Evolutionary conservation across 257 asterid species (phyloP).

Genomic region (Anisodus tanguticus): DNA sequence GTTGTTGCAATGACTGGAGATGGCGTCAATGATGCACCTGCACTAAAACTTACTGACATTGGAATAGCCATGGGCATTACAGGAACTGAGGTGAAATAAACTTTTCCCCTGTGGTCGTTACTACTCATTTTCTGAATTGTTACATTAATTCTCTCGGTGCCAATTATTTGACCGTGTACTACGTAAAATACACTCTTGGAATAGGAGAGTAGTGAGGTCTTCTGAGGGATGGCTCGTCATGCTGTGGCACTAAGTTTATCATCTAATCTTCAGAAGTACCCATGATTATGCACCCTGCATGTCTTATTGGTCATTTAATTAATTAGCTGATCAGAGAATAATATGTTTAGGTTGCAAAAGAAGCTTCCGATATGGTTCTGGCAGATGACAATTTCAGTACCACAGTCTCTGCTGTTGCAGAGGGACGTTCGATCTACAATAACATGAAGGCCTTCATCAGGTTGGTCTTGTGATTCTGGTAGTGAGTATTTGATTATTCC

Average conservation of each 20-base stretch:
- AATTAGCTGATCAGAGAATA: conserved; percentile 11
- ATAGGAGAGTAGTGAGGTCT: background rate
- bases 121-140: conserved; percentile 12
- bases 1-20: conserved; percentile 98
- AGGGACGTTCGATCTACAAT: conserved; percentile 88
- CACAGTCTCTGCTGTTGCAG: conserved; percentile 80
- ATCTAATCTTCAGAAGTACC: background rate
- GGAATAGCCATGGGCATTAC: conserved; percentile 96
- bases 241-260: background rate
- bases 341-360: conserved; percentile 74
- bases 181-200: conserved; percentile 15
- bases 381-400: conserved; percentile 96
- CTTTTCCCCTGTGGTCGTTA: background rate
- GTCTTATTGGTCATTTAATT: background rate
- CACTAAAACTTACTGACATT: conserved; percentile 86
- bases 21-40: conserved; percentile 98
- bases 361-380: conserved; percentile 88
- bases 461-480: conserved; percentile 35
- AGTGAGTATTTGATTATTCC: background rate
- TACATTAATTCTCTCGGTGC: background rate
- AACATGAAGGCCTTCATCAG: conserved; percentile 97
- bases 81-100: conserved; percentile 75
- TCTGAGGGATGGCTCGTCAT: conserved; percentile 12
- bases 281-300: conserved; percentile 10
- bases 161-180: background rate